Evolutionary conservation across 1,284 basidiomycete species (phyloP), one percentile per base, ranked within the genome.

Genomic region (Rhodotorula sp.): DNA sequence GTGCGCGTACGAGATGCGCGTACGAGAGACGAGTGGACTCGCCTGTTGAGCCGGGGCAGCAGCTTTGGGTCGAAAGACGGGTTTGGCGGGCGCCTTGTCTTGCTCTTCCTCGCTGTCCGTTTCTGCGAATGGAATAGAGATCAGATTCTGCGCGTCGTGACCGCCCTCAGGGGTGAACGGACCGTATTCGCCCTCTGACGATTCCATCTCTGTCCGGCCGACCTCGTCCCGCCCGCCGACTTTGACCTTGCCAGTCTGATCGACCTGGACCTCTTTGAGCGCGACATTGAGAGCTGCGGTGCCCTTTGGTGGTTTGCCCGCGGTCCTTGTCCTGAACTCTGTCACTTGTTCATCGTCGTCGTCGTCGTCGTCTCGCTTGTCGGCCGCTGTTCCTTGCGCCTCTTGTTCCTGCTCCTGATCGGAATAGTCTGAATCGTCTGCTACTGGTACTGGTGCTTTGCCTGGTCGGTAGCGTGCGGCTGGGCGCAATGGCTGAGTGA

Each of bases 21-120:
- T 0, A 3, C 23, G 58, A 18, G 20, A 18, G 15, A 5, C 20
- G 43, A 7, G 43, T 8, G 31, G 62, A 65, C 67, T 71, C 46
- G 74, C 78, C 71, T 79, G 76, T 46, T 74, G 65, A 3, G 73
- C 71, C 4, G 65, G 85, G 57, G 70, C 52, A 10, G 70, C 52
- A 15, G 70, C 64, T n/a, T 61, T 54, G 8, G 66, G 51, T n/a
- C 62, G 60, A 47, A 88, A n/a, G 52, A 59, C 23, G 56, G 70
- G 58, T 54, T 71, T 58, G 47, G 66, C 29, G 21, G 62, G 31
- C 4, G 63, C 49, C 60, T 60, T 49, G 47, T 39, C 29, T 3
- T 49, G 26, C 82, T 90, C 90, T 78, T 71, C 74, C 8, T 75
- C 73, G 46, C 58, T 67, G 62, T 74, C 68, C 4, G 74, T 73